Evolutionary conservation across 208 protist genomes (phyloP), one percentile per base, ranked within the genome.

Genomic region (Trypanosoma congolense): DNA sequence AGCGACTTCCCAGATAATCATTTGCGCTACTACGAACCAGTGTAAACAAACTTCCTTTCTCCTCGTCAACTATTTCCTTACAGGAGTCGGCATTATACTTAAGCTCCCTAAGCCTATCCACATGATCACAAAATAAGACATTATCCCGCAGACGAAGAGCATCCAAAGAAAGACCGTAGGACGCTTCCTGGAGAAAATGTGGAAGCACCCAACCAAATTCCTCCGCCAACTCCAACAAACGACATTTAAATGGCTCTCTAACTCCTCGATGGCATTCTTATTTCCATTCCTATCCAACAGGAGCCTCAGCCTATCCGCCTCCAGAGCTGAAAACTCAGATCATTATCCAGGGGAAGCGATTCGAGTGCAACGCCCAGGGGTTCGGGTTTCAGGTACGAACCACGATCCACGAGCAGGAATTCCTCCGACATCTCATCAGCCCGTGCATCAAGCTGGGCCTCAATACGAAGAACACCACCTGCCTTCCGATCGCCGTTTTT

Each of bases 311-410:
- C 78, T 73, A 65, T 87, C 55, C 18, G 61, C 77, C 56, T 89
- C 85, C 22, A 84, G 44, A 16, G 19, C 4, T 61, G 79, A 76
- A 61, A 92, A 92, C 57, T 77, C 63, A 0, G 66, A 55, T 83
- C 71, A 12, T 62, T 73, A 18, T 69, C 71, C 38, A 92, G 65
- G 35, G 75, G 70, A 22, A 92, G 67, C 8, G 70, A 36, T 3
- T 45, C 38, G 29, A 71, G 65, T 64, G 78, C 60, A 48, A 89
- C 31, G 8, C 80, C 81, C 45, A 77, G 70, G 3, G 77, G 77
- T 22, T 64, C 56, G 12, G 65, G 53, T 47, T 87, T 78, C 9
- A 92, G 61, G 67, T 87, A 92, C 18, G 67, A 61, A 4, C 50
- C 45, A n/a, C 79, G 83, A 51, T 90, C 83, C 10, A 63, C 50